Percentiles rank a stretch among this genome's conserved stretches.
phyloP scores from a whole-genome alignment of 2,329 filamentous ascomycete species.

The Nigrospora osmanthi region DNA sequence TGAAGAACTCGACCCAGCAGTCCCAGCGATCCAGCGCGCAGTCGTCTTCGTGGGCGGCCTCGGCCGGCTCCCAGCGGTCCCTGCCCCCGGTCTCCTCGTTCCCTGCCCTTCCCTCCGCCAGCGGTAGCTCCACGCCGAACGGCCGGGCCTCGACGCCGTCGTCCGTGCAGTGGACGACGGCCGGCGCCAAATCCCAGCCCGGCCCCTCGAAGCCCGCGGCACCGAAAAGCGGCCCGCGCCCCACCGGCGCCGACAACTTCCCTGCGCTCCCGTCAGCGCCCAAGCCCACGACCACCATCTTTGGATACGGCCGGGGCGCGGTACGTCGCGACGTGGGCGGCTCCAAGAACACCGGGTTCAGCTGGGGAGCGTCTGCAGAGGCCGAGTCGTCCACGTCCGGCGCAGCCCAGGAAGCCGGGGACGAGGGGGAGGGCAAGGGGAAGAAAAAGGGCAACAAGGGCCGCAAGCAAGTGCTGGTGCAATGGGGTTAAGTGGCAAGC shows the following conservation, averaged over 20 bases:
- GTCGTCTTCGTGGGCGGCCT: conserved; percentile 5
- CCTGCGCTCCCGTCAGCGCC: conserved; percentile 74
- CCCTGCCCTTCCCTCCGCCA: conserved; percentile 17
- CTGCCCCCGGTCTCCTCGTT: conserved; percentile 14
- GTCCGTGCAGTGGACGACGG: no score
- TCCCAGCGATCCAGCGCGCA: conserved; percentile 21
- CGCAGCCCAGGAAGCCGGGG: conserved; percentile 9
- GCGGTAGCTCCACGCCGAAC: background rate
- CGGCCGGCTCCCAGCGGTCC: conserved; percentile 4
- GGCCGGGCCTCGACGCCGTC: background rate
- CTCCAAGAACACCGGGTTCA: conserved; percentile 40
- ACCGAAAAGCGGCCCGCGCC: no score
- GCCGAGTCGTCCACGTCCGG: conserved; percentile 3
- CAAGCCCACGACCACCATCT: conserved; percentile 57
- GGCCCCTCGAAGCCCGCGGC: no score
- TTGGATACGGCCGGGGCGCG: conserved; percentile 48
- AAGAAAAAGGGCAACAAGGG: conserved; percentile 53
- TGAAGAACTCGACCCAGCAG: conserved; percentile 45
- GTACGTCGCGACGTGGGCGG: conserved; percentile 46
- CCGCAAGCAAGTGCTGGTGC: conserved; percentile 54
- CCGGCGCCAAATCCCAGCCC: no score
- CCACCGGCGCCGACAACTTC: conserved; percentile 54
- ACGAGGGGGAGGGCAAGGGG: conserved; percentile 25
- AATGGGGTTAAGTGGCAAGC: conserved; percentile 41
- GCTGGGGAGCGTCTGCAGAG: conserved; percentile 35